Percentiles rank a stretch among this genome's conserved stretches.
phyloP scores from a whole-genome alignment of 768 basidiomycete genomes.

The Leccinum olivaceopallidum region DNA sequence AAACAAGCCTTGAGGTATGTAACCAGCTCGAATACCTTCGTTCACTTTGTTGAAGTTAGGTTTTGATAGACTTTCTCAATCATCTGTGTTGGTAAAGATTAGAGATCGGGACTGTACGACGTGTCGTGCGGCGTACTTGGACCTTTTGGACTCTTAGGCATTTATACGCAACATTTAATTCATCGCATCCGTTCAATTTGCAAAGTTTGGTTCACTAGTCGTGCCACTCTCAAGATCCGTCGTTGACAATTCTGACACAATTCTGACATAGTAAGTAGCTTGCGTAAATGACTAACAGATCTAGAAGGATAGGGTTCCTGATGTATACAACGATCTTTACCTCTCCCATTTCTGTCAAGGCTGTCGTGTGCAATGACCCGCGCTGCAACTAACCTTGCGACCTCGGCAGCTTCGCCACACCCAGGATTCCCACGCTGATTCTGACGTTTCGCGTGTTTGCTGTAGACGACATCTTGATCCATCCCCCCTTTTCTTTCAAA shows the following conservation, averaged over 20 bases:
- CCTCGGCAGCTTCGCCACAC: too few relatives aligned
- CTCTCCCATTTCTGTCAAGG: too few relatives aligned
- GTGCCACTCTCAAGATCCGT: too few relatives aligned
- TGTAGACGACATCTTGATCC: not conserved
- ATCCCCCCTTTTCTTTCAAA: not conserved
- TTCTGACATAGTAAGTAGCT: too few relatives aligned
- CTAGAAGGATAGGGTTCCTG: not conserved
- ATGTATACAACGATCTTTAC: too few relatives aligned
- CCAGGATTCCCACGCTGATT: too few relatives aligned
- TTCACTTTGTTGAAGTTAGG: not conserved
- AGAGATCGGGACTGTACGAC: slow-evolving; percentile 57
- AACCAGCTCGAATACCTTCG: rapidly evolving
- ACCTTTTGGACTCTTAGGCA: slow-evolving; percentile 33
- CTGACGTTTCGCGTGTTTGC: too few relatives aligned
- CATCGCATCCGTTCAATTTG: not conserved
- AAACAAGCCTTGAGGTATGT: slow-evolving; percentile 47
- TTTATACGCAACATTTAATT: not conserved
- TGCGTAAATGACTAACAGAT: not conserved
- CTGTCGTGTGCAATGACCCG: too few relatives aligned
- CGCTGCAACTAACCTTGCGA: too few relatives aligned
- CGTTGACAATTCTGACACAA: too few relatives aligned
- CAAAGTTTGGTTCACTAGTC: not conserved
- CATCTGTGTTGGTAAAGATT: slow-evolving; percentile 56
- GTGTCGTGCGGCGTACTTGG: slow-evolving; percentile 52
- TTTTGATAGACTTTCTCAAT: slow-evolving; percentile 23